Evolutionary conservation across 768 basidiomycete species (phyloP).

Genomic region (Russula sp.): DNA sequence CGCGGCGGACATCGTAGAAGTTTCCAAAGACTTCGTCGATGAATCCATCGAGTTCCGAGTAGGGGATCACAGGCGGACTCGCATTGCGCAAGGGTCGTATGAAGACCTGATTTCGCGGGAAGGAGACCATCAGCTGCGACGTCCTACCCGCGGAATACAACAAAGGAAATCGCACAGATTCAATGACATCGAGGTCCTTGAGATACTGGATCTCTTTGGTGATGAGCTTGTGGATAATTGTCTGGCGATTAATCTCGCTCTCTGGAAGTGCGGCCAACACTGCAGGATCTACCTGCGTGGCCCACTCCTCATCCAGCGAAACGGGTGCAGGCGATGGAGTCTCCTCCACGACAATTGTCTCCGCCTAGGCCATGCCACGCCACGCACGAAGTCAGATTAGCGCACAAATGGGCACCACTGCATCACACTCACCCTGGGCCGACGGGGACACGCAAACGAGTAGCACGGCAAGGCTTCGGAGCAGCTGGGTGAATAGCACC

Average conservation of each 20-base stretch:
- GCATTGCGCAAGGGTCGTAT: conserved; percentile 47
- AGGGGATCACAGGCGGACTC: conserved; percentile 48
- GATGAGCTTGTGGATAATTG: conserved; percentile 83
- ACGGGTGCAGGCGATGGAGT: background rate
- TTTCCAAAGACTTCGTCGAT: conserved; percentile 89
- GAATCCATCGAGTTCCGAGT: conserved; percentile 64
- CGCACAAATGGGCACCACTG: background rate
- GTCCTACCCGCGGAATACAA: conserved; percentile 29
- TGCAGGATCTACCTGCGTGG: conserved; percentile 40
- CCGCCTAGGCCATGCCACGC: background rate
- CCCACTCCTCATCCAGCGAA: conserved; percentile 40
- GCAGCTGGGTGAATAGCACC: conserved; percentile 86
- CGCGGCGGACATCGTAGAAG: conserved; percentile 77
- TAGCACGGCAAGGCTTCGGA: conserved; percentile 77
- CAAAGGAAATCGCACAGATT: conserved; percentile 43
- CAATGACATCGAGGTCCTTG: conserved; percentile 78
- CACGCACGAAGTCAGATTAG: background rate
- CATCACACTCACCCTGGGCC: conserved; percentile 37
- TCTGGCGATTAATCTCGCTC: conserved; percentile 79
- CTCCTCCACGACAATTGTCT: conserved; percentile 8
- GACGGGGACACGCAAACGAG: conserved; percentile 67
- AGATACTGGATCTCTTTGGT: conserved; percentile 85
- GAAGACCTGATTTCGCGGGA: conserved; percentile 36
- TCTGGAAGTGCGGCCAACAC: conserved; percentile 54
- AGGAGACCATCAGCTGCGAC: conserved; percentile 36